A percentile compares a stretch with the other conserved stretches of the same genome.
These are phyloP conservation scores for Rosa lucieae DNA, from an alignment of 306 rosid species.

Conservation along the genomic window DNA sequence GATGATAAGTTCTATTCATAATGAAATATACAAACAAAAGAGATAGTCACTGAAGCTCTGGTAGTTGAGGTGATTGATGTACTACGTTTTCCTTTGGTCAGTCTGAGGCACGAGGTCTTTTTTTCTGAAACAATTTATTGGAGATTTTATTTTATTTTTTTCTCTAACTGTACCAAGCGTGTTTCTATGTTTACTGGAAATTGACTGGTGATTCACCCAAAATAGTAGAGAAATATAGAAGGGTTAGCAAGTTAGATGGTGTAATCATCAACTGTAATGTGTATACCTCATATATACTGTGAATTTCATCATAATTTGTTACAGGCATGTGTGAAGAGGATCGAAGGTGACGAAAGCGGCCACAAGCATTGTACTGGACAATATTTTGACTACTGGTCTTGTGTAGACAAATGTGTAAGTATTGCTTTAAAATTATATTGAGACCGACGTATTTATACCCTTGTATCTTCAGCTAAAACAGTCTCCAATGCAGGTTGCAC, in stretches of 20 bases:
- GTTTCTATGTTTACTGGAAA: background rate
- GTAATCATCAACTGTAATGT: background rate
- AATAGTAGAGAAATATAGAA: background rate
- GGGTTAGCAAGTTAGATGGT: background rate
- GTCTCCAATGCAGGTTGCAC: constrained; percentile 74
- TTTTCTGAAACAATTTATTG: background rate
- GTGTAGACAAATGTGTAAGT: constrained; percentile 98
- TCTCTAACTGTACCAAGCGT: background rate
- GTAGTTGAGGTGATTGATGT: background rate
- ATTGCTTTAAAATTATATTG: constrained; percentile 3
- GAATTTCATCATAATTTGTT: constrained; percentile 8
- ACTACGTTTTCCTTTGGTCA: background rate
- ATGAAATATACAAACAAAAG: background rate
- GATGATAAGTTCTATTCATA: background rate
- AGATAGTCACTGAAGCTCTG: background rate
- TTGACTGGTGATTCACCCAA: background rate
- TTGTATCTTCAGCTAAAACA: constrained; percentile 11
- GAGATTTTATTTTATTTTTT: background rate
- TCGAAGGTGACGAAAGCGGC: constrained; percentile 74
- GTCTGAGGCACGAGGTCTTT: background rate
- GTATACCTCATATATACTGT: background rate
- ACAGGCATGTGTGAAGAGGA: constrained; percentile 87
- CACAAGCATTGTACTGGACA: constrained; percentile 98
- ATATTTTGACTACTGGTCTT: constrained; percentile 90
- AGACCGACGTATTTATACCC: background rate